Evolutionary conservation across 2,329 filamentous ascomycete genomes (phyloP).

Genomic region (Ophiostoma tasmaniense): DNA sequence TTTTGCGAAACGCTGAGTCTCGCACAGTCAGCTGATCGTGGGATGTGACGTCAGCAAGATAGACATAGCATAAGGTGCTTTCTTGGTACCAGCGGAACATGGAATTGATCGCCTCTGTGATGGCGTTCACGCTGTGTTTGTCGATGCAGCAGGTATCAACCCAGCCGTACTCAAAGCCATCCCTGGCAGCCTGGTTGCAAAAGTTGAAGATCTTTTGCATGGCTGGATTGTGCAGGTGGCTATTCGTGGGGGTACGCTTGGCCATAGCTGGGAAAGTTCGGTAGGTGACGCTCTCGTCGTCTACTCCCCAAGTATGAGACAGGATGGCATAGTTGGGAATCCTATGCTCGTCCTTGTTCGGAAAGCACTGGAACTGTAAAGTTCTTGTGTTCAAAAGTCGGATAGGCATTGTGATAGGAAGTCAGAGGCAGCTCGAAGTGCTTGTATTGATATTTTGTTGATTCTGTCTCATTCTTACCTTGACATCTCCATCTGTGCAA

Average conservation of each 20-base stretch:
- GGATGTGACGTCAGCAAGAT: slow-evolving; percentile 2
- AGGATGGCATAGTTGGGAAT: slow-evolving; percentile 22
- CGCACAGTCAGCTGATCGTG: not conserved
- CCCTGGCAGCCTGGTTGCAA: not conserved
- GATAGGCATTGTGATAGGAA: slow-evolving; percentile 2
- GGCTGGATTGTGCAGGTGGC: too few relatives aligned
- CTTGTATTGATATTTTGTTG: too few relatives aligned
- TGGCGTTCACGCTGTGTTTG: slow-evolving; percentile 8
- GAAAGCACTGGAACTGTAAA: slow-evolving; percentile 5
- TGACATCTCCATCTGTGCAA: too few relatives aligned
- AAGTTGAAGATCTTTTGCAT: not conserved
- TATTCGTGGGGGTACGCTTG: too few relatives aligned
- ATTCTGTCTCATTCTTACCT: too few relatives aligned
- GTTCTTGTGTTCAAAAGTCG: slow-evolving; percentile 6
- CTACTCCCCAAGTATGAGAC: slow-evolving; percentile 18
- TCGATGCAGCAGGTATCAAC: slow-evolving; percentile 16
- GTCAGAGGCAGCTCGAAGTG: not conserved
- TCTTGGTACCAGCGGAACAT: slow-evolving; percentile 15
- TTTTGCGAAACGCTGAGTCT: slow-evolving; percentile 9
- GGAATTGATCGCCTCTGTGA: slow-evolving; percentile 13
- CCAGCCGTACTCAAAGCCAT: slow-evolving; percentile 9
- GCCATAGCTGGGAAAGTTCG: not conserved
- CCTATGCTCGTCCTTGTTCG: not conserved
- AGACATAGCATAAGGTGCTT: slow-evolving; percentile 7
- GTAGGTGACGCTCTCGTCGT: slow-evolving; percentile 18